These are phyloP conservation scores for Neofusicoccum kwambonambiense DNA, from an alignment of 2,329 filamentous ascomycete species.

Conservation along the genomic window DNA sequence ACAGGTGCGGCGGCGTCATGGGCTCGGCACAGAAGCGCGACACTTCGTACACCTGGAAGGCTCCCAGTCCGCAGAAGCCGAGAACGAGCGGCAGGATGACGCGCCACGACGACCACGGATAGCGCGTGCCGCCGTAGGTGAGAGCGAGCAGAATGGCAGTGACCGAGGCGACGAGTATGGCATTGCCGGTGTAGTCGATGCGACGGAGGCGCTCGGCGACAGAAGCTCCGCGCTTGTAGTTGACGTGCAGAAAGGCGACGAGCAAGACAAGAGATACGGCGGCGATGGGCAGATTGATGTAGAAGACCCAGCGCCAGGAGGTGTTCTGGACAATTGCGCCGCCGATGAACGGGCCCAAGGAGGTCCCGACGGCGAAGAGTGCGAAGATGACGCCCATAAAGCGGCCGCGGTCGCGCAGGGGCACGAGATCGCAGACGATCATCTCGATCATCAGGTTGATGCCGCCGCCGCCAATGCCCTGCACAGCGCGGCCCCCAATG, in stretches of 20 bases:
- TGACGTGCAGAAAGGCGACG: constrained; percentile 30
- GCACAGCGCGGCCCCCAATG: constrained; percentile 56
- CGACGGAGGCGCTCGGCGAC: constrained; percentile 19
- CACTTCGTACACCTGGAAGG: constrained; percentile 30
- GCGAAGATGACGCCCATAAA: constrained; percentile 34
- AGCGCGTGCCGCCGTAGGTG: constrained; percentile 36
- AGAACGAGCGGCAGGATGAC: constrained; percentile 40
- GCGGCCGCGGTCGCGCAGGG: constrained; percentile 45
- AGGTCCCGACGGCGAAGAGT: constrained; percentile 27
- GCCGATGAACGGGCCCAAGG: constrained; percentile 31
- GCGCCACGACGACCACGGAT: constrained; percentile 34
- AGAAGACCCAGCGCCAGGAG: constrained; percentile 50
- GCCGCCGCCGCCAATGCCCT: constrained; percentile 53
- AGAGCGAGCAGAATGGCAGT: constrained; percentile 38
- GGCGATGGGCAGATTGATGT: constrained; percentile 42
- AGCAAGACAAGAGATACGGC: constrained; percentile 30
- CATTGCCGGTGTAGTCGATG: constrained; percentile 30
- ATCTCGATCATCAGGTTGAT: constrained; percentile 48
- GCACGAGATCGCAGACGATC: constrained; percentile 52
- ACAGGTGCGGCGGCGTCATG: constrained; percentile 38
- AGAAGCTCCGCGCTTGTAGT: constrained; percentile 27
- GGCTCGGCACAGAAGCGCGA: constrained; percentile 36
- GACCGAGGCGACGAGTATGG: constrained; percentile 39
- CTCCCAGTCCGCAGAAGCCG: constrained; percentile 33
- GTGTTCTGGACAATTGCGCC: constrained; percentile 31